Percentiles rank a stretch among this genome's conserved stretches.
Conservation (phyloP, 2,329 filamentous ascomycete species). For the Exophiala phaeomuriformis region DNA sequence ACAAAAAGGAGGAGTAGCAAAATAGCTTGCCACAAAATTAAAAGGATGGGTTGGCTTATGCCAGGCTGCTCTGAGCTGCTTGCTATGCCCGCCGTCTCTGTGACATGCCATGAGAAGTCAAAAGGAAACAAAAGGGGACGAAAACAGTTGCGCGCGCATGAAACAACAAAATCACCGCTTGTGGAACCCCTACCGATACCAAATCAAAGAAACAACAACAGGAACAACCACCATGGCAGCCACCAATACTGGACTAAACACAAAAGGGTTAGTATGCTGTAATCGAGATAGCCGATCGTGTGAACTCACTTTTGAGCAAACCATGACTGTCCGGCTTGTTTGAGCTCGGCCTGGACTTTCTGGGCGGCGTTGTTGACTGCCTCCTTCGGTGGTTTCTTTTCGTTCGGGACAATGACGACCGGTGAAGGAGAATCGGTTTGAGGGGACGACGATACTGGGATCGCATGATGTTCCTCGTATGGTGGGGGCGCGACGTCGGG, state of each 20-base stretch:
- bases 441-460: neutral
- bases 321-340: constrained; percentile 4
- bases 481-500: constrained; percentile 21
- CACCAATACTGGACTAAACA: constrained; percentile 10
- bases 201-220: constrained; percentile 11
- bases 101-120: neutral
- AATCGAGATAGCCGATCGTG: neutral
- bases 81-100: neutral
- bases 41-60: neutral
- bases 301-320: constrained; percentile 6
- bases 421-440: neutral
- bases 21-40: neutral
- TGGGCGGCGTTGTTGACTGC: neutral
- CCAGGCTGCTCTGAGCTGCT: neutral
- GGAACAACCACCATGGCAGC: constrained; percentile 15
- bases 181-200: constrained; percentile 8
- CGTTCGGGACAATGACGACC: neutral
- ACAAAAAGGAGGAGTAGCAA: neutral
- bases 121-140: neutral
- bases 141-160: neutral
- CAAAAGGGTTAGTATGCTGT: neutral
- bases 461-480: constrained; percentile 8
- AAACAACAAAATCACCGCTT: neutral
- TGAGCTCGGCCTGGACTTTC: constrained; percentile 1
- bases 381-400: neutral